These are phyloP conservation scores for Waltiozyma sp. DNA, from an alignment of 1,139 yeast genomes.

Conservation along the genomic window DNA sequence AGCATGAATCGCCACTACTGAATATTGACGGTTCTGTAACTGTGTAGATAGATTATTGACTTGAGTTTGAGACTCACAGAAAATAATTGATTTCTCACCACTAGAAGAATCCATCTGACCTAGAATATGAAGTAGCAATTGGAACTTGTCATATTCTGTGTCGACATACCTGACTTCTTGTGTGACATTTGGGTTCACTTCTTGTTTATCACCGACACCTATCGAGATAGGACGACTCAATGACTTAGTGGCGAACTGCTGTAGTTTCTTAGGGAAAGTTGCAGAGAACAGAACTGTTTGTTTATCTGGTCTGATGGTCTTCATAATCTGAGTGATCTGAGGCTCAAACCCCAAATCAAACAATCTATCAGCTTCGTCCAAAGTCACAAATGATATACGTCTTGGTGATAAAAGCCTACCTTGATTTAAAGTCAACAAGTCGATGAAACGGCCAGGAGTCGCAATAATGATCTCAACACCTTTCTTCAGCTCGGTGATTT, in stretches of 20 bases:
- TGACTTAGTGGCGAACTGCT: constrained; percentile 55
- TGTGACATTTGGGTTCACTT: constrained; percentile 71
- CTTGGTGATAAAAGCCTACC: constrained; percentile 66
- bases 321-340: constrained; percentile 74
- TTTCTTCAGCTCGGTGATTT: constrained; percentile 67
- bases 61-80: constrained; percentile 76
- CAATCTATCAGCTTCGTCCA: constrained; percentile 96
- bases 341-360: constrained; percentile 98
- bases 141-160: constrained; percentile 41
- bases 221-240: constrained; percentile 61
- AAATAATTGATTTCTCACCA: constrained; percentile 54
- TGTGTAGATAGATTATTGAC: constrained; percentile 63
- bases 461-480: constrained; percentile 82
- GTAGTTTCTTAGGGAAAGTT: constrained; percentile 80
- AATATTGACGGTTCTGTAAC: constrained; percentile 44
- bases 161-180: constrained; percentile 60
- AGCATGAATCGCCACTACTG: constrained; percentile 73
- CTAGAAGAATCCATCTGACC: constrained; percentile 23
- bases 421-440: constrained; percentile 70
- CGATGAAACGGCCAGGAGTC: constrained; percentile 94
- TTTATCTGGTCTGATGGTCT: constrained; percentile 71
- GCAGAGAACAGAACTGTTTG: constrained; percentile 95
- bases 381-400: constrained; percentile 67
- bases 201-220: constrained; percentile 70
- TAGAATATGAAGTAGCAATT: constrained; percentile 40